phyloP scores from a whole-genome alignment of 331 rosid species.

The Cydonia oblonga region DNA sequence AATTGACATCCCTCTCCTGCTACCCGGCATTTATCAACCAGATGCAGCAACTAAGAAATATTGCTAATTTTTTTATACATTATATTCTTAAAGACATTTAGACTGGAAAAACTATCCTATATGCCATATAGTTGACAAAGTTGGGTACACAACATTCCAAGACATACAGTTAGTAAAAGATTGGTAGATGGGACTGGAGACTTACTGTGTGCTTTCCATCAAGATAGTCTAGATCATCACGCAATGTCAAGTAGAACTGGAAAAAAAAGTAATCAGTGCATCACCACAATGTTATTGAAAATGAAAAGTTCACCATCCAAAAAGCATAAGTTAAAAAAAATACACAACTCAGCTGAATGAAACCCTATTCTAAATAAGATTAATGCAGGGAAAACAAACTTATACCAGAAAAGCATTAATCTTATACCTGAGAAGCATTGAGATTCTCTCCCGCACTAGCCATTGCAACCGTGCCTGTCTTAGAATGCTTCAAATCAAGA shows the following conservation, averaged over 20 bases:
- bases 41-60: not conserved
- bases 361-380: not conserved
- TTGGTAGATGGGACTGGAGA: conserved; percentile 3
- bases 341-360: not conserved
- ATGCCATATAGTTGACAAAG: not conserved
- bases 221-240: conserved; percentile 88
- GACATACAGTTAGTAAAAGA: not conserved
- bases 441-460: conserved; percentile 97
- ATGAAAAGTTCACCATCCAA: not conserved
- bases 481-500: conserved; percentile 83
- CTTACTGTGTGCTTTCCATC: conserved; percentile 91
- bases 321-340: not conserved
- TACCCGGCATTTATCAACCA: not conserved
- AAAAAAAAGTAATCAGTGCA: conserved; percentile 1
- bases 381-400: not conserved
- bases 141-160: not conserved
- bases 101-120: too few relatives aligned
- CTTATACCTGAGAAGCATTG: conserved; percentile 89
- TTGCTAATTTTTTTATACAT: not conserved
- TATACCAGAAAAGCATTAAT: not conserved
- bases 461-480: conserved; percentile 84
- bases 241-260: conserved; percentile 84
- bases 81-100: not conserved
- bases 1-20: not conserved
- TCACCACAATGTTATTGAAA: not conserved